These are phyloP conservation scores for Ogataea henricii DNA, from an alignment of 805 yeast genomes.

Conservation along the genomic window DNA sequence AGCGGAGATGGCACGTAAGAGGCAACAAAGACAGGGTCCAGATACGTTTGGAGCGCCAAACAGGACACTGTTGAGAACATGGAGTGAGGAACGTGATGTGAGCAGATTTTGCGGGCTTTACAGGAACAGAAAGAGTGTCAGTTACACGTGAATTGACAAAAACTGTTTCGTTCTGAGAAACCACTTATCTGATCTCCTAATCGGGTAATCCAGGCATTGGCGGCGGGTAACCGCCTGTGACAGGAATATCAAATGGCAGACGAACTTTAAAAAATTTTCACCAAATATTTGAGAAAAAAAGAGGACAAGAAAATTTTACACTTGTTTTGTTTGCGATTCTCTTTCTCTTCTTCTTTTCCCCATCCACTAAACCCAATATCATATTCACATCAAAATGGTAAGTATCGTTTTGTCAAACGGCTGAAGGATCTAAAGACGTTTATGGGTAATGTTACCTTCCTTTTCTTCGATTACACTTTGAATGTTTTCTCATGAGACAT, in stretches of 20 bases:
- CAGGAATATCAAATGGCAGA: conserved; percentile 6
- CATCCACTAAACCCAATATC: not conserved
- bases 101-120: not conserved
- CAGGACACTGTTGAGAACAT: conserved; percentile 5
- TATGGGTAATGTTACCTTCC: conserved; percentile 19
- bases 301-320: not conserved
- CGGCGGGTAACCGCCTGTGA: not conserved
- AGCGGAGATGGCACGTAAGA: conserved; percentile 29
- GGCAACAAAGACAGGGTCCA: conserved; percentile 1
- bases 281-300: not conserved
- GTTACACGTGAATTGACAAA: not conserved
- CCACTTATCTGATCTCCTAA: conserved; percentile 7
- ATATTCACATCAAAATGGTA: conserved; percentile 24
- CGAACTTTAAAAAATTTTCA: conserved; percentile 1
- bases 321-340: not conserved
- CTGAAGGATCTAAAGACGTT: conserved; percentile 38
- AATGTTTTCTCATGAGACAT: conserved; percentile 9
- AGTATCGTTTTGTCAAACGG: conserved; percentile 21
- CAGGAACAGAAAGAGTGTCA: not conserved
- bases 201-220: not conserved
- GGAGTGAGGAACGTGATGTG: not conserved
- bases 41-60: conserved; percentile 4
- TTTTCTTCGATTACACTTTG: conserved; percentile 7
- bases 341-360: not conserved
- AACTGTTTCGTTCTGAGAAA: not conserved